These are phyloP conservation scores for Termitomyces sp. DNA, from an alignment of 768 basidiomycete genomes.

Conservation along the genomic window DNA sequence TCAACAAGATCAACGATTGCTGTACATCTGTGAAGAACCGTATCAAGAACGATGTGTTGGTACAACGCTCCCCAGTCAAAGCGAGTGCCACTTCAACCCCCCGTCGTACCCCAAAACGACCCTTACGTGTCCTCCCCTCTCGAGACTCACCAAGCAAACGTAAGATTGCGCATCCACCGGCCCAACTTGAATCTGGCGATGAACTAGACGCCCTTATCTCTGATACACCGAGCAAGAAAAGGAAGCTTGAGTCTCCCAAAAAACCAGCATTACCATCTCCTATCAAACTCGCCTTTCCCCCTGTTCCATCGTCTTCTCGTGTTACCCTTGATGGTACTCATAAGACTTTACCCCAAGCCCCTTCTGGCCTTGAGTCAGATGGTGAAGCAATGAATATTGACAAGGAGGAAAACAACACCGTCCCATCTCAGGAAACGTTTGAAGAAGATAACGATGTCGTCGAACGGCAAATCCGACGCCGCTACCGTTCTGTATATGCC, in stretches of 20 bases:
- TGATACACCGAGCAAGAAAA: slow-evolving; percentile 39
- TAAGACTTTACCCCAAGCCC: background rate
- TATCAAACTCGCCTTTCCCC: slow-evolving; percentile 2
- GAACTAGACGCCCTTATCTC: slow-evolving; percentile 26
- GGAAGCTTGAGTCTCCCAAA: slow-evolving; percentile 23
- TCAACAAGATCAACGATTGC: slow-evolving; percentile 20
- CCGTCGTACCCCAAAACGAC: slow-evolving; percentile 19
- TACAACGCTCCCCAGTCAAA: slow-evolving; percentile 13
- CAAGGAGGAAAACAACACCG: slow-evolving; percentile 6
- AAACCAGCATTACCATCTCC: background rate
- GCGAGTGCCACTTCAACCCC: slow-evolving; percentile 17
- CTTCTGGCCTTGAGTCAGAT: slow-evolving; percentile 1
- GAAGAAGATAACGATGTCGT: slow-evolving; percentile 18
- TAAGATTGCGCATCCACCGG: slow-evolving; percentile 9
- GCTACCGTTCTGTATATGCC: slow-evolving; percentile 45
- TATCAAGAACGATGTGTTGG: slow-evolving; percentile 15
- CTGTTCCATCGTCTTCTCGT: slow-evolving; percentile 14
- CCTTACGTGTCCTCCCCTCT: slow-evolving; percentile 26
- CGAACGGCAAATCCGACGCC: slow-evolving; percentile 20
- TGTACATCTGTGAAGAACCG: slow-evolving; percentile 18
- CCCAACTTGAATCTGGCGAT: slow-evolving; percentile 17
- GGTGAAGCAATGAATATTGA: slow-evolving; percentile 9
- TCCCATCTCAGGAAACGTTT: slow-evolving; percentile 12
- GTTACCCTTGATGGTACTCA: background rate
- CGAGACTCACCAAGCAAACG: slow-evolving; percentile 37